A percentile compares a stretch with the other conserved stretches of the same genome.
These are phyloP conservation scores for Leonotis leonurus DNA, from an alignment of 257 asterid species.

Conservation along the genomic window DNA sequence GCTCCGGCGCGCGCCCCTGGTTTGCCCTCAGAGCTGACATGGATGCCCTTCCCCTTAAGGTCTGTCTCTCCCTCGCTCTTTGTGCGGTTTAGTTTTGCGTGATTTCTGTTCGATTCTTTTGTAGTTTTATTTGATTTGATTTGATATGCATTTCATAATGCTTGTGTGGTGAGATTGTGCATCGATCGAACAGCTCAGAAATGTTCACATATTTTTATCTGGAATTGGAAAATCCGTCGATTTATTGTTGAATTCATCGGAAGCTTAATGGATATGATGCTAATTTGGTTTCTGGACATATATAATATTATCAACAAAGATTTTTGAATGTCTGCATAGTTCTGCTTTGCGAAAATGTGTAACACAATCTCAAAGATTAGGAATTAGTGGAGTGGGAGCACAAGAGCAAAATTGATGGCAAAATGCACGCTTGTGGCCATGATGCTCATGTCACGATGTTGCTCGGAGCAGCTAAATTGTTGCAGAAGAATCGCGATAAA, in stretches of 20 bases:
- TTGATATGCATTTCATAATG: neutral
- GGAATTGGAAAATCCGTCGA: neutral
- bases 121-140: neutral
- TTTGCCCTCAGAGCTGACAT: constrained; percentile 85
- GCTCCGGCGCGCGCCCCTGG: constrained; percentile 65
- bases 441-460: constrained; percentile 89
- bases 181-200: neutral
- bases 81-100: neutral
- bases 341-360: neutral
- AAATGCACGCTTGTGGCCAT: constrained; percentile 97
- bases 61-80: neutral
- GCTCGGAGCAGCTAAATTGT: constrained; percentile 90
- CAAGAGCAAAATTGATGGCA: constrained; percentile 74
- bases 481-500: constrained; percentile 46
- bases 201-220: neutral
- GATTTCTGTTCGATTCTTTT: too few relatives aligned
- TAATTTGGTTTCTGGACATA: neutral
- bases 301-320: neutral
- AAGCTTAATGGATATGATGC: neutral
- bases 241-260: neutral
- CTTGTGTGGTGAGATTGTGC: neutral
- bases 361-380: constrained; percentile 23
- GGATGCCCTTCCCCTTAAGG: constrained; percentile 97
- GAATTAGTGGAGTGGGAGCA: constrained; percentile 91
- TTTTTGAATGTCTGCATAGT: neutral